Percentiles rank a stretch among this genome's conserved stretches.
Conservation (phyloP, 139 green algal species). For the Tetraselmis striata region DNA sequence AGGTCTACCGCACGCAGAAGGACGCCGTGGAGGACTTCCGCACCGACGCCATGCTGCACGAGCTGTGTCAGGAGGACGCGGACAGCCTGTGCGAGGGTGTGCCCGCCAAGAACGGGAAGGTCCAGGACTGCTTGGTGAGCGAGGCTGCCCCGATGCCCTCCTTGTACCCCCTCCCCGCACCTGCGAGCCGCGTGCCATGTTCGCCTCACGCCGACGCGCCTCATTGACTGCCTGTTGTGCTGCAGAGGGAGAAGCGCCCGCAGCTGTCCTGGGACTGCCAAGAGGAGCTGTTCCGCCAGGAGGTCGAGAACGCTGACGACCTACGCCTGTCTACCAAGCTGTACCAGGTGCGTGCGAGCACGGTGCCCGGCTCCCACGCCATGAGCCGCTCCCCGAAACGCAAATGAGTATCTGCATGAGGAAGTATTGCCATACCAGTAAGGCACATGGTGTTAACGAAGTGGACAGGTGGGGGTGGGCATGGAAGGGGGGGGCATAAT, state of each 20-base stretch:
- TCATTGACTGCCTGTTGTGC: no score
- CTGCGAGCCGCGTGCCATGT: no score
- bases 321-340: conserved; percentile 58
- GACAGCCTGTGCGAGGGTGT: conserved; percentile 46
- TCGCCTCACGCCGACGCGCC: conserved; percentile 3
- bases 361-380: no score
- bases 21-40: conserved; percentile 57
- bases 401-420: neutral
- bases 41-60: conserved; percentile 51
- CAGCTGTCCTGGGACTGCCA: conserved; percentile 56
- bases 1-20: conserved; percentile 53
- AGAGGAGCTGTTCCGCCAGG: conserved; percentile 68
- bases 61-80: conserved; percentile 42
- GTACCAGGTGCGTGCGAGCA: conserved; percentile 57
- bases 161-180: neutral
- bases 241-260: conserved; percentile 42
- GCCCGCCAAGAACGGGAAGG: conserved; percentile 38
- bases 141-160: neutral
- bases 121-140: conserved; percentile 64
- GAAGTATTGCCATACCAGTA: neutral
- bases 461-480: no score
- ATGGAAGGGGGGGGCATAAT: no score
- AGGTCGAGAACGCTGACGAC: conserved; percentile 77
- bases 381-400: neutral
- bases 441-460: no score